These are phyloP conservation scores for Colletotrichum ledebouriae DNA, from an alignment of 2,329 filamentous ascomycete genomes.

Conservation along the genomic window DNA sequence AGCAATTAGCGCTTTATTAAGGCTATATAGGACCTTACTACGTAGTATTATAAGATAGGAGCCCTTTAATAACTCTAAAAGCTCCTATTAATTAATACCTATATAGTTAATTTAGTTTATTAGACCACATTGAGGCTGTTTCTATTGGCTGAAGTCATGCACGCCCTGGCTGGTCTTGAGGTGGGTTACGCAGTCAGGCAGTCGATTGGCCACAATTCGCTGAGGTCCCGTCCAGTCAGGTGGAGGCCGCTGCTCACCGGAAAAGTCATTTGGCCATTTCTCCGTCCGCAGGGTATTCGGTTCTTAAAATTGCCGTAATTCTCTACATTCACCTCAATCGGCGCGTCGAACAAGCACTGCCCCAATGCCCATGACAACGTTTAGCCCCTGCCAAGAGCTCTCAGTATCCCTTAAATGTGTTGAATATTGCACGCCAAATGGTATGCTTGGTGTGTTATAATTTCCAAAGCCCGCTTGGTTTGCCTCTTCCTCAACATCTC, in stretches of 20 bases:
- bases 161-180: neutral
- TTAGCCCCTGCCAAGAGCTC: constrained; percentile 29
- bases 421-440: constrained; percentile 2
- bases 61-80: no score
- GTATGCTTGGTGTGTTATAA: neutral
- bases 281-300: neutral
- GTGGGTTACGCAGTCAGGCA: neutral
- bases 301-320: neutral
- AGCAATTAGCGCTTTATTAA: no score
- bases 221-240: no score
- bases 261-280: constrained; percentile 23
- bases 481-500: neutral
- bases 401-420: neutral
- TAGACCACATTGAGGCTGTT: constrained; percentile 27
- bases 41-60: no score
- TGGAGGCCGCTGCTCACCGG: neutral
- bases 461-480: neutral
- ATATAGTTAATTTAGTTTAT: no score
- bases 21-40: no score
- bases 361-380: constrained; percentile 6
- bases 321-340: neutral
- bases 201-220: constrained; percentile 14
- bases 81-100: no score
- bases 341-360: constrained; percentile 13
- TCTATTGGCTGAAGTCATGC: constrained; percentile 16